These are phyloP conservation scores for Hsuehochloa calcarea DNA, from an alignment of 176 grass and related monocot species.

Conservation along the genomic window DNA sequence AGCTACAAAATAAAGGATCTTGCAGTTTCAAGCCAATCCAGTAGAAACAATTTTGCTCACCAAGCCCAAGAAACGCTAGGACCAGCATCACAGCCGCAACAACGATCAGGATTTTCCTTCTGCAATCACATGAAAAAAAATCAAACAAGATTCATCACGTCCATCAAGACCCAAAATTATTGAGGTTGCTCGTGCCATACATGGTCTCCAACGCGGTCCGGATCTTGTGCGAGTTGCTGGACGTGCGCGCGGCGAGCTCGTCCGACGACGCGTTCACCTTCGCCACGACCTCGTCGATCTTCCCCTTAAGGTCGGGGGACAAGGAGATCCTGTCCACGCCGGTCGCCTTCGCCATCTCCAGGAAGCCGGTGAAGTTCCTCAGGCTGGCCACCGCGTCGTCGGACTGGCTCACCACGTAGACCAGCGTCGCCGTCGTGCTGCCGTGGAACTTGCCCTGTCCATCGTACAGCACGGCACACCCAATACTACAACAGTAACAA, in stretches of 20 bases:
- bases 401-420: conserved; percentile 61
- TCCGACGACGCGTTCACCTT: conserved; percentile 33
- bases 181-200: conserved; percentile 11
- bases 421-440: conserved; percentile 55
- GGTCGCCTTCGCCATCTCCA: conserved; percentile 54
- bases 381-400: conserved; percentile 52
- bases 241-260: conserved; percentile 44
- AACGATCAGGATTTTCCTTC: conserved; percentile 54
- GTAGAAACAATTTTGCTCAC: conserved; percentile 43
- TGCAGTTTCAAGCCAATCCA: background rate
- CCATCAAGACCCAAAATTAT: background rate
- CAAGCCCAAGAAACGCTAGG: conserved; percentile 54
- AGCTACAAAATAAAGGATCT: background rate
- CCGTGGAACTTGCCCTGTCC: conserved; percentile 62
- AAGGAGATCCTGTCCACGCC: conserved; percentile 22
- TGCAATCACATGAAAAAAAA: conserved; percentile 20
- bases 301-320: conserved; percentile 12
- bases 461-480: conserved; percentile 63
- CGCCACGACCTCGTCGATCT: conserved; percentile 44
- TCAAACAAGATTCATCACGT: background rate
- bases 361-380: conserved; percentile 41
- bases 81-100: conserved; percentile 58
- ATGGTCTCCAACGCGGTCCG: conserved; percentile 41
- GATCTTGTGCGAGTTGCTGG: conserved; percentile 66
- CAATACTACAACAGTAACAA: conserved; percentile 32